Base-by-base conservation (phyloP, 768 basidiomycete species). In the Sporobolomyces pararoseus region DNA sequence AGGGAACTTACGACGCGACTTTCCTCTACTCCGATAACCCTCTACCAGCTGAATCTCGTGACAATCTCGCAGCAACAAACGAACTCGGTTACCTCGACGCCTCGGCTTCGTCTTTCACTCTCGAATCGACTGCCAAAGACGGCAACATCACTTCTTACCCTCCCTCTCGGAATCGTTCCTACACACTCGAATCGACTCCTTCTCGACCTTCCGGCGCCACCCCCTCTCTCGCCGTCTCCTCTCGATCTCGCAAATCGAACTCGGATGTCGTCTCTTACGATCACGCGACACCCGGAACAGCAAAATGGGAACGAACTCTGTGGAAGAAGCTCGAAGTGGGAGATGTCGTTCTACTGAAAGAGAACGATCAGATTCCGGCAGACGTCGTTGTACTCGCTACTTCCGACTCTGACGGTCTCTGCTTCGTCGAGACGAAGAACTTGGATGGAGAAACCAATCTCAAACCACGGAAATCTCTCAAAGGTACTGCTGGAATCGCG, bases 261-360 rank as follows among this genome's bases (percentile, higher is more conserved):
- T 72, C 84, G 10, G 89, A 91, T 17, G 91, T 92, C 35, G 82
- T 96, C n/a, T 88, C 95, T 78, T 92, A 87, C 85, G 82, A 81
- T 54, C 86, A 86, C 55, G 86, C 85, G 44, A 80, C 84, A 3
- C 82, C 82, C 4, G 91, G 91, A 0, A 85, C 87, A 5, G 87
- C 91, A 3, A 83, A 84, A 32, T 98, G 95, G 95, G 93, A 97
- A 77, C 83, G 95, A 64, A 98, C 95, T 19, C 81, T 98, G 2
- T 98, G 95, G 95, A 97, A 98, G 83, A 97, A 98, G 83, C 83
- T 98, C 51, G 93, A 96, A 78, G 93, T 97, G 16, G 95, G 95
- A n/a, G 95, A 98, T 77, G 80, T 97, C 27, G 90, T 98, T 35
- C 81, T 97, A 12, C 82, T 98, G 39, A 83, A 88, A 67, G 92